Conservation (phyloP, 2,329 filamentous ascomycete species). For the Colletotrichum lentis region DNA sequence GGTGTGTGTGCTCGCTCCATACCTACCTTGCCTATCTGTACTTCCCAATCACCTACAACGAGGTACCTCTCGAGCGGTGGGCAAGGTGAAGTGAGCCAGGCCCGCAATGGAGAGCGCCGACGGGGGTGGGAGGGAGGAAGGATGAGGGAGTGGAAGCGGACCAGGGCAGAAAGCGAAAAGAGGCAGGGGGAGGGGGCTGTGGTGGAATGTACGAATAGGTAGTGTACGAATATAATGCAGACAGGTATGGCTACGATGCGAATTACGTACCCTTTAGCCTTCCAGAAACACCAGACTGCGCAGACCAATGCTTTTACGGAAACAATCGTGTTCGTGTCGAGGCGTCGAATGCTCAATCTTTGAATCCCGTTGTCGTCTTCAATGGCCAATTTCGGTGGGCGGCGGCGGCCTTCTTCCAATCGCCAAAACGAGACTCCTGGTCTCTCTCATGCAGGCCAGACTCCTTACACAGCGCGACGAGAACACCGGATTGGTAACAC, state of each 20-base stretch:
- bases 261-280: conserved; percentile 4
- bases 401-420: not conserved
- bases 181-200: not conserved
- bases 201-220: not conserved
- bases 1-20: conserved; percentile 6
- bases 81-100: conserved; percentile 18
- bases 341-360: not conserved
- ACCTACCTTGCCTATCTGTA: not conserved
- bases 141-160: conserved; percentile 16
- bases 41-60: conserved; percentile 10
- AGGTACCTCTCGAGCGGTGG: conserved; percentile 25
- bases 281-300: not conserved
- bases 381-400: not conserved
- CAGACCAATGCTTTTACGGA: not conserved
- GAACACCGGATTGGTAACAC: not conserved
- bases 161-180: conserved; percentile 20
- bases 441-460: conserved; percentile 13
- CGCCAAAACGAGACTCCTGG: conserved; percentile 4
- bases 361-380: not conserved
- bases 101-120: conserved; percentile 18
- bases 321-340: not conserved
- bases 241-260: not conserved
- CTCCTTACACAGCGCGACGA: conserved; percentile 10
- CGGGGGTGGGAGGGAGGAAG: conserved; percentile 10
- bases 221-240: not conserved